Conservation (phyloP, 352 stramenopile species). For the Phytopythium helicoides region DNA sequence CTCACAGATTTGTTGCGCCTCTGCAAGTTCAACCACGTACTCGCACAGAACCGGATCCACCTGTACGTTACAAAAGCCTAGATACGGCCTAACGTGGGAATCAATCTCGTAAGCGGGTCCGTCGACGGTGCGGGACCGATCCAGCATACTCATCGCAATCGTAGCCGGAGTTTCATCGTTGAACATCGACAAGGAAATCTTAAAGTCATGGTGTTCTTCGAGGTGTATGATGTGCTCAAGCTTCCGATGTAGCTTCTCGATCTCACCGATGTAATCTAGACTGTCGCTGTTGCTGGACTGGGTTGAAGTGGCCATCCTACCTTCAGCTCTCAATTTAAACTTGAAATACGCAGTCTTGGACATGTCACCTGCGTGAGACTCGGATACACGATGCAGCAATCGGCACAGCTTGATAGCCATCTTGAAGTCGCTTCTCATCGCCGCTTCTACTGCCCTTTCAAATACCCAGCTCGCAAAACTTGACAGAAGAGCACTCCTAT, state of each 20-base stretch:
- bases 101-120: conserved; percentile 32
- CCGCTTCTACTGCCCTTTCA: conserved; percentile 21
- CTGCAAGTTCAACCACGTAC: conserved; percentile 40
- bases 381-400: conserved; percentile 16
- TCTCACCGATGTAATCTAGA: conserved; percentile 16
- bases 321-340: conserved; percentile 16
- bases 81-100: conserved; percentile 45
- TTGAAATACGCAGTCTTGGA: conserved; percentile 14
- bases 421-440: conserved; percentile 22
- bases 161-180: conserved; percentile 51
- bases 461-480: conserved; percentile 32
- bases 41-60: conserved; percentile 45
- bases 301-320: neutral
- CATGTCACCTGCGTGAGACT: neutral
- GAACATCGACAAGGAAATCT: conserved; percentile 56
- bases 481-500: conserved; percentile 11
- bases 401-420: conserved; percentile 30
- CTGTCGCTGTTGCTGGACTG: too few relatives aligned
- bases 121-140: conserved; percentile 37
- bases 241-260: conserved; percentile 36
- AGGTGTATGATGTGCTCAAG: conserved; percentile 57
- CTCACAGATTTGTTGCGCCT: conserved; percentile 24
- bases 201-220: conserved; percentile 41
- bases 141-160: conserved; percentile 78
- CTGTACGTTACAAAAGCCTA: conserved; percentile 31